A percentile compares a stretch with the other conserved stretches of the same genome.
These are phyloP conservation scores for Hyaloperonospora arabidopsidis DNA, from an alignment of 352 stramenopile species.

Conservation along the genomic window DNA sequence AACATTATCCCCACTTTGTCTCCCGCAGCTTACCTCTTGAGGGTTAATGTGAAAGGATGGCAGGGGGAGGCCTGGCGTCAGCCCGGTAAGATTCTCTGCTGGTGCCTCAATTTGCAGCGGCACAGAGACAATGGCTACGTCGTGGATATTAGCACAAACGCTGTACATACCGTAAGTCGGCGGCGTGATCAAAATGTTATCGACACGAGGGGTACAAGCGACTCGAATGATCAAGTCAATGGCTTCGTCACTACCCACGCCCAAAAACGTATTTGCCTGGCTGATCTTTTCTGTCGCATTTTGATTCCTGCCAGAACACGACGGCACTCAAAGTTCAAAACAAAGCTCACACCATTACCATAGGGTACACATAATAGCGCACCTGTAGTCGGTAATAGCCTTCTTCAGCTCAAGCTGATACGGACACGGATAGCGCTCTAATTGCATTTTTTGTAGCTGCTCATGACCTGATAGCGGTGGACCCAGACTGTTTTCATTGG, in stretches of 20 bases:
- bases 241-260: constrained; percentile 96
- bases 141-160: constrained; percentile 97
- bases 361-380: constrained; percentile 15
- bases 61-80: constrained; percentile 47
- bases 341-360: neutral
- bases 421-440: constrained; percentile 94
- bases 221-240: constrained; percentile 98
- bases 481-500: constrained; percentile 97
- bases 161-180: constrained; percentile 99
- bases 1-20: neutral
- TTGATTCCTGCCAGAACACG: constrained; percentile 33
- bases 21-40: constrained; percentile 32
- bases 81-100: constrained; percentile 49
- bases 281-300: constrained; percentile 49
- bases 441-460: constrained; percentile 50
- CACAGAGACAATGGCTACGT: constrained; percentile 90
- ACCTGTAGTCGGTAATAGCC: constrained; percentile 78
- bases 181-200: constrained; percentile 94
- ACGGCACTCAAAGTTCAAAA: no score
- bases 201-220: constrained; percentile 88
- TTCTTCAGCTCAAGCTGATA: constrained; percentile 93
- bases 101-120: constrained; percentile 79
- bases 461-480: constrained; percentile 77
- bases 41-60: constrained; percentile 81
- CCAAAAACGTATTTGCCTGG: constrained; percentile 93